Evolutionary conservation across 106 monocot species (phyloP), one percentile per base, ranked within the genome.

Genomic region (Cymbidium sinense): DNA sequence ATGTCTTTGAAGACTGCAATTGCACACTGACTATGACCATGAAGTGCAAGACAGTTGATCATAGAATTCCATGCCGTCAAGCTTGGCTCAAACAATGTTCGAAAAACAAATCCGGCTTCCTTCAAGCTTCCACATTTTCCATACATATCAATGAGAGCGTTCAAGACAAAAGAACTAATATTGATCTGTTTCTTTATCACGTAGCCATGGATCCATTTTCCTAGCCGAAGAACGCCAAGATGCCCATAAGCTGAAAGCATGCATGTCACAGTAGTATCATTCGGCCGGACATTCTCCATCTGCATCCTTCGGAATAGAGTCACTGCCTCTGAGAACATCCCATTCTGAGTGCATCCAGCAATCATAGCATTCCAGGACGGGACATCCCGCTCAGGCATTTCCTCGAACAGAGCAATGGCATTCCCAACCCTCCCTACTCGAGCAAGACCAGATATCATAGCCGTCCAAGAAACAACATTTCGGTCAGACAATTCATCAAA

Each of bases 1-100:
- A 99, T 92, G 76, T 67, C 67, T 47, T 86, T 76, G 69, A 92
- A 99, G 4, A 79, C 67, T 29, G 35, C 41, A 29, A 92, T 77
- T 2, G 94, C 94, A 50, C 75, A 78, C 52, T 77, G 75, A 23
- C 87, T 82, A 20, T 77, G 83, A 35, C 98, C 94, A 50, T 99
- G 94, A 33, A 94, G 85, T 7, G 98, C 92, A 34, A 94, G 81
- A 36, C 94, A 94, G 80, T 99, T 99, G 31, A 99, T 90, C 82
- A 95, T 79, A 47, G 98, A 99, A 90, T 99, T 98, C 94, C 98
- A 99, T 1, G 88, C 70, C 0, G 84, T 92, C 52, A 95, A 65
- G 76, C 80, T 89, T 73, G 71, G 85, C n/a, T 85, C 81, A 9
- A 82, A 52, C 30, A 79, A 79, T 30, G 12, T 25, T 35, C 82